phyloP scores from a whole-genome alignment of 176 grass and related monocot species.

The Oryza meridionalis region DNA sequence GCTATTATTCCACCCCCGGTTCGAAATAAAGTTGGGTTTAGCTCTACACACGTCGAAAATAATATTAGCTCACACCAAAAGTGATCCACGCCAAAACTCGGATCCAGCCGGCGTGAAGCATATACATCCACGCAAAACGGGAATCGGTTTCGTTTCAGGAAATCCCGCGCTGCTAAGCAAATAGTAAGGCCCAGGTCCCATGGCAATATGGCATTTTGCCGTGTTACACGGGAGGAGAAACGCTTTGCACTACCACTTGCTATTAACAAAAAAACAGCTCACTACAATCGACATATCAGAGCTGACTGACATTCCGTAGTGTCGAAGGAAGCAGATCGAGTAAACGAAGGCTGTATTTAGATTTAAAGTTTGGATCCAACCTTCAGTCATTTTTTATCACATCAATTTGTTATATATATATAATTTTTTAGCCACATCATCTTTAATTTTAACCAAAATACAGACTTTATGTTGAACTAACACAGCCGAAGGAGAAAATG shows the following conservation, averaged over 20 bases:
- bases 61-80: neutral
- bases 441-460: no score
- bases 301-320: constrained; percentile 32
- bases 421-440: no score
- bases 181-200: neutral
- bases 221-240: constrained; percentile 18
- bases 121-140: neutral
- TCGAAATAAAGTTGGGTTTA: constrained; percentile 38
- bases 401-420: no score
- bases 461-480: no score
- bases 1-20: neutral
- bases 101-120: neutral
- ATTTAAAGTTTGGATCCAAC: no score
- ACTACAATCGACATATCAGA: neutral
- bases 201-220: constrained; percentile 10
- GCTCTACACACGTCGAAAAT: neutral
- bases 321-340: constrained; percentile 27
- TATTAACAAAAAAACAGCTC: neutral
- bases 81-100: neutral
- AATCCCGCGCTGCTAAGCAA: no score
- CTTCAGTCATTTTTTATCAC: no score
- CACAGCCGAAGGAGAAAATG: constrained; percentile 36
- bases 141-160: neutral
- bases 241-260: constrained; percentile 1
- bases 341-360: neutral